A percentile compares a stretch with the other conserved stretches of the same genome.
Conservation (phyloP, 1,284 basidiomycete genomes). For the Ustilago xerochloae region DNA sequence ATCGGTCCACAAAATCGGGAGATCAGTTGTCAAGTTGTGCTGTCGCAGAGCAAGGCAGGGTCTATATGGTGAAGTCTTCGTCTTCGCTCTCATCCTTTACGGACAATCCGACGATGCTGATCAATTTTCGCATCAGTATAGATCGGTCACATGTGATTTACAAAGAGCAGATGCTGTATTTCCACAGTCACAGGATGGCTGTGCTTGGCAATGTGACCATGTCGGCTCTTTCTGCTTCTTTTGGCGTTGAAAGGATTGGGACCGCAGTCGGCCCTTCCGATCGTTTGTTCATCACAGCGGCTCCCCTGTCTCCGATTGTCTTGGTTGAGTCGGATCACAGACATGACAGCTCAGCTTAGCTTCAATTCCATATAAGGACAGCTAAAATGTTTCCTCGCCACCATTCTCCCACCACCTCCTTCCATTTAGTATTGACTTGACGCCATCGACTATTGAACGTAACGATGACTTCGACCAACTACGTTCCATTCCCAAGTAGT, state of each 20-base stretch:
- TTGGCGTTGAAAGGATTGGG: neutral
- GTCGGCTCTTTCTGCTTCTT: slow-evolving; percentile 1
- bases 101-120: slow-evolving; percentile 1
- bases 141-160: neutral
- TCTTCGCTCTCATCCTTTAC: neutral
- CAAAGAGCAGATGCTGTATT: neutral
- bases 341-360: neutral
- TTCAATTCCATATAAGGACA: neutral
- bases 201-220: neutral
- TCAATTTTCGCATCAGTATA: no score
- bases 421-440: neutral
- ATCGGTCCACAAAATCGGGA: neutral
- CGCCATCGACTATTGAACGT: neutral
- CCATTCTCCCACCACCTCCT: neutral
- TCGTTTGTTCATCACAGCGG: neutral
- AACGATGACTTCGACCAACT: neutral
- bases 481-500: neutral
- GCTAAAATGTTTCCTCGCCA: neutral
- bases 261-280: neutral
- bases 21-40: neutral
- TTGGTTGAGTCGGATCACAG: neutral
- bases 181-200: neutral
- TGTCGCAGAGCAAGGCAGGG: slow-evolving; percentile 12
- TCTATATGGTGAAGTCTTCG: slow-evolving; percentile 1
- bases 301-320: neutral